phyloP scores from a whole-genome alignment of 1,284 basidiomycete genomes.

The Pascua sp. region DNA sequence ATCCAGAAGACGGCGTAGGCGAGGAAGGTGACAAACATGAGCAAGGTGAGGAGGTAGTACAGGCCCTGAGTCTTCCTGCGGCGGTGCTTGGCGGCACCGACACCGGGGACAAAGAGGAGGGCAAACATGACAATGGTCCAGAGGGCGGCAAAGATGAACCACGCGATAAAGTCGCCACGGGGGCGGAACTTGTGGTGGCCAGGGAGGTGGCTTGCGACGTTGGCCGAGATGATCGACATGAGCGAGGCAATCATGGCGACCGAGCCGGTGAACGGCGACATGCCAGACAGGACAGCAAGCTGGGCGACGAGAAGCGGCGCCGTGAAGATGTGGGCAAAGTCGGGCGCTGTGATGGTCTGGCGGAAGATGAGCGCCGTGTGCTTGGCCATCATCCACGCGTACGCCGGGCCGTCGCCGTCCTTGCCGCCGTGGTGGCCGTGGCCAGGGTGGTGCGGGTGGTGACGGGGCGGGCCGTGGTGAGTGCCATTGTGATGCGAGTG shows the following conservation, averaged over 20 bases:
- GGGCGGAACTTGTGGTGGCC: constrained; percentile 1
- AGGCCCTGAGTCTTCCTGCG: constrained; percentile 33
- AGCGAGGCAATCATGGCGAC: constrained; percentile 23
- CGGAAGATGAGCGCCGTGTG: constrained; percentile 20
- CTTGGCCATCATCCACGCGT: neutral
- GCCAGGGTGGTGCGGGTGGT: neutral
- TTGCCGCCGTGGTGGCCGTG: constrained; percentile 1
- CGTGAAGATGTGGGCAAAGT: constrained; percentile 27
- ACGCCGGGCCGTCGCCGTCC: constrained; percentile 1
- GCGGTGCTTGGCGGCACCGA: constrained; percentile 31
- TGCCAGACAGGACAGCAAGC: constrained; percentile 35
- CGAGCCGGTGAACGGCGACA: constrained; percentile 34
- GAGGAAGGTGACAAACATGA: constrained; percentile 35
- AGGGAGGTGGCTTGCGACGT: neutral
- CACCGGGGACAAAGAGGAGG: constrained; percentile 35
- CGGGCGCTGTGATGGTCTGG: constrained; percentile 34
- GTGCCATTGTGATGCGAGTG: constrained; percentile 7
- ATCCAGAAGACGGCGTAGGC: constrained; percentile 42
- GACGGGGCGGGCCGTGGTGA: neutral
- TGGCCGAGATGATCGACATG: neutral
- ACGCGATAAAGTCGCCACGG: constrained; percentile 14
- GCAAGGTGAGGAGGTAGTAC: constrained; percentile 33
- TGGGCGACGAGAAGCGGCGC: constrained; percentile 37
- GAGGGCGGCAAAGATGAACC: constrained; percentile 29
- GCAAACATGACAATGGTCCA: constrained; percentile 27